phyloP scores from a whole-genome alignment of 805 yeast genomes.

The Saccharomycopsis capsularis region DNA sequence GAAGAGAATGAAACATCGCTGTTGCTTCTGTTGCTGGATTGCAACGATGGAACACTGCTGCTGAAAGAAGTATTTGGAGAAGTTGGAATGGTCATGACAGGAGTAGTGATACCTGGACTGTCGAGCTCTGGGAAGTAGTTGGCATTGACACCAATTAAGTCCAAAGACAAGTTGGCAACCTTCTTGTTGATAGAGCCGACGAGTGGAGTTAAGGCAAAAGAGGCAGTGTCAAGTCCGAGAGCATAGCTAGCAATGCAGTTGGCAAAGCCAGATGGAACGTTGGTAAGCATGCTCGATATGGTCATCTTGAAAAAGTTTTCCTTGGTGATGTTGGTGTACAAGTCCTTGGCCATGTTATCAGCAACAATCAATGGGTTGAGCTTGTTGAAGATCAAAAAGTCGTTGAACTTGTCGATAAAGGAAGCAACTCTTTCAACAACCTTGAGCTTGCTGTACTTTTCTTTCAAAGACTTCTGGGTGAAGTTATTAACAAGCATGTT shows the following conservation, averaged over 20 bases:
- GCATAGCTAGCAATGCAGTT: conserved; percentile 10
- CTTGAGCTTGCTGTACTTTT: neutral
- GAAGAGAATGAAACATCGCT: conserved; percentile 2
- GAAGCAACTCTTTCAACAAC: neutral
- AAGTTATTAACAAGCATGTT: conserved; percentile 3
- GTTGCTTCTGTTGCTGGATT: neutral
- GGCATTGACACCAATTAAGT: neutral
- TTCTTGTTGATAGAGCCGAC: neutral
- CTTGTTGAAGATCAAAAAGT: conserved; percentile 1
- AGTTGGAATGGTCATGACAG: neutral
- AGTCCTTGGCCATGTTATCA: conserved; percentile 2
- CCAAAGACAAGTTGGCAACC: conserved; percentile 11
- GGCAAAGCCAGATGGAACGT: neutral
- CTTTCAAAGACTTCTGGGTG: neutral
- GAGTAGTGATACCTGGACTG: neutral
- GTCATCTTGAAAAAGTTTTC: conserved; percentile 8
- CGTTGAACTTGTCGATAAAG: conserved; percentile 1
- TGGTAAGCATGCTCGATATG: conserved; percentile 2
- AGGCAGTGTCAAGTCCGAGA: conserved; percentile 6
- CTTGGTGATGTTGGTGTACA: conserved; percentile 1
- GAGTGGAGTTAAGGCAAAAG: neutral
- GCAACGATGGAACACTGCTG: conserved; percentile 4
- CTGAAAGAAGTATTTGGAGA: neutral
- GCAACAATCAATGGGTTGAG: neutral
- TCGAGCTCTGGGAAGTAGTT: neutral